Conservation (phyloP, 352 stramenopile species). For the Pythium coloratum region DNA sequence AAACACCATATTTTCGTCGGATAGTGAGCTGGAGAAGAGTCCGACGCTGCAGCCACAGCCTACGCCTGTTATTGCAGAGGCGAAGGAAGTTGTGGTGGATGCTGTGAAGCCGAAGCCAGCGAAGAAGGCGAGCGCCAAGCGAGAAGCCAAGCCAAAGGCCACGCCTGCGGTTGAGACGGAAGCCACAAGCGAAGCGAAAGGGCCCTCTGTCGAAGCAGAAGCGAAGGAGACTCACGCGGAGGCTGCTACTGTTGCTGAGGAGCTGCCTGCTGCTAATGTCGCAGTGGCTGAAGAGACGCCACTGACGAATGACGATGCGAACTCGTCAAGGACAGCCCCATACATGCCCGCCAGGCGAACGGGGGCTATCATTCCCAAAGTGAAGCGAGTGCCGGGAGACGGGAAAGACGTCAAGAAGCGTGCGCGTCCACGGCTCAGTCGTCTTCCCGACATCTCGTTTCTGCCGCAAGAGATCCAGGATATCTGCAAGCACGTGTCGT, state of each 20-base stretch:
- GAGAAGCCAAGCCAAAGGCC: neutral
- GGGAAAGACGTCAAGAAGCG: conserved; percentile 39
- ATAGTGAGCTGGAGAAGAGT: conserved; percentile 13
- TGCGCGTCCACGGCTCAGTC: conserved; percentile 42
- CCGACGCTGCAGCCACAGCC: neutral
- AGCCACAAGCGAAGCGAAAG: conserved; percentile 12
- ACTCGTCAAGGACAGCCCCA: neutral
- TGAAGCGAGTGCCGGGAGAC: neutral
- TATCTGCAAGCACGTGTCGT: conserved; percentile 56
- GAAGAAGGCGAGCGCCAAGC: conserved; percentile 7
- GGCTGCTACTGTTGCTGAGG: neutral
- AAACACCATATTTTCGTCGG: conserved; percentile 26
- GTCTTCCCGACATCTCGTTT: conserved; percentile 53
- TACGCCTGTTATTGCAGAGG: neutral
- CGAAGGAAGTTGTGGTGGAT: neutral
- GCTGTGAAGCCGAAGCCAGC: neutral
- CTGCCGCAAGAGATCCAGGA: conserved; percentile 42
- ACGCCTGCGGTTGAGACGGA: neutral
- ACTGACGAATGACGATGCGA: neutral
- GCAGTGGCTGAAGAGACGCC: neutral
- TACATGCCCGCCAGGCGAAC: neutral
- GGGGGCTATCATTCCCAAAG: neutral
- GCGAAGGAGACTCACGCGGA: neutral
- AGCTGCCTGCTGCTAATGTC: neutral
- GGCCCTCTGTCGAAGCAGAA: neutral